These are phyloP conservation scores for Leccinum proliferum DNA, from an alignment of 1,284 basidiomycete genomes.

Conservation along the genomic window DNA sequence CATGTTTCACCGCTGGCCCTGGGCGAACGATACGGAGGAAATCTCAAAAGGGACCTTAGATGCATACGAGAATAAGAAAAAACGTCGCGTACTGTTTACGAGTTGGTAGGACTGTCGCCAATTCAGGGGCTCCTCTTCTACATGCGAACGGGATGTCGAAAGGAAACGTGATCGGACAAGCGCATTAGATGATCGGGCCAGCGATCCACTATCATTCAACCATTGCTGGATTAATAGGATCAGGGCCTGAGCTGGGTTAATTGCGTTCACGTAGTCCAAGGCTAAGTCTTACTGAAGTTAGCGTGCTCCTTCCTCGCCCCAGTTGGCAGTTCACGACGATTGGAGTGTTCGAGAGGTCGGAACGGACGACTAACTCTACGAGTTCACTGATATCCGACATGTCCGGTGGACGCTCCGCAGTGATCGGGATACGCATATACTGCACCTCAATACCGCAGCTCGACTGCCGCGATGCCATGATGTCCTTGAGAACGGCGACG, in stretches of 20 bases:
- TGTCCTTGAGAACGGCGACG: constrained; percentile 84
- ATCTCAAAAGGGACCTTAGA: constrained; percentile 42
- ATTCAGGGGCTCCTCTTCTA: constrained; percentile 28
- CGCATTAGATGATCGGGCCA: constrained; percentile 34
- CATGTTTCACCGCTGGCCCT: constrained; percentile 82
- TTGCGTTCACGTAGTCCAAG: background rate
- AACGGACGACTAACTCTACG: constrained; percentile 79
- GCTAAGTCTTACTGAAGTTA: constrained; percentile 67
- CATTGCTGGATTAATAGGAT: constrained; percentile 86
- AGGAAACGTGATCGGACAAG: constrained; percentile 35
- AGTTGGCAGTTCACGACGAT: constrained; percentile 97
- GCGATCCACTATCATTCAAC: constrained; percentile 49
- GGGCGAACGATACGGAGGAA: constrained; percentile 90
- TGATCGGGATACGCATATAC: constrained; percentile 89
- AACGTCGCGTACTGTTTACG: constrained; percentile 62
- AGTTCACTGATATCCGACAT: constrained; percentile 69
- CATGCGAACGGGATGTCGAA: constrained; percentile 31
- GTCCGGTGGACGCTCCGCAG: constrained; percentile 72
- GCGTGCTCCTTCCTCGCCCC: constrained; percentile 89
- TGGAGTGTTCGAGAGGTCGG: constrained; percentile 67
- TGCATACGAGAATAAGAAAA: background rate
- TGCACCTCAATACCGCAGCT: constrained; percentile 55
- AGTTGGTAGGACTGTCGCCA: constrained; percentile 69
- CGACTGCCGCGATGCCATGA: constrained; percentile 67
- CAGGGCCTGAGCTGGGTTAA: constrained; percentile 52